A percentile compares a stretch with the other conserved stretches of the same genome.
These are phyloP conservation scores for Cladophialophora chaetospira DNA, from an alignment of 2,329 filamentous ascomycete genomes.

Conservation along the genomic window DNA sequence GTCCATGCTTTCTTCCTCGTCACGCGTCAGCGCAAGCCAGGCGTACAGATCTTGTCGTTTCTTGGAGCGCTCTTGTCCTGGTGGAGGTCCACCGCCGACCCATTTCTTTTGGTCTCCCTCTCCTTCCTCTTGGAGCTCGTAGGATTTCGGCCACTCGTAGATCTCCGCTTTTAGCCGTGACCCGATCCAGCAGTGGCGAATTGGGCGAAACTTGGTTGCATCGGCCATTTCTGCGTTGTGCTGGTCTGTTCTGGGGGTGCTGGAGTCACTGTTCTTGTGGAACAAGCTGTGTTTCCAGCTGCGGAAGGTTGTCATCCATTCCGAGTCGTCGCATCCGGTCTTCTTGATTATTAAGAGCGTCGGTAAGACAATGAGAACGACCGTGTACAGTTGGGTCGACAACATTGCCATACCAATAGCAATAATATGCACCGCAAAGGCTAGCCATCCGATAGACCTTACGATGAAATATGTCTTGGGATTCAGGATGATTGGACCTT, in stretches of 20 bases:
- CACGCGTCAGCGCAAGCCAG: slow-evolving; percentile 22
- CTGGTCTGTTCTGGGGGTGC: background rate
- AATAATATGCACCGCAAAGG: slow-evolving; percentile 28
- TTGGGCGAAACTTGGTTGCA: slow-evolving; percentile 1
- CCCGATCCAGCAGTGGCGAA: slow-evolving; percentile 23
- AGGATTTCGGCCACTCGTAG: slow-evolving; percentile 25
- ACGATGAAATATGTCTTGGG: slow-evolving; percentile 17
- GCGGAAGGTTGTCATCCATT: slow-evolving; percentile 16
- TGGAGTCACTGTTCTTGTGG: background rate
- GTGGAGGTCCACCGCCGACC: background rate
- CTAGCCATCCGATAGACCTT: slow-evolving; percentile 26
- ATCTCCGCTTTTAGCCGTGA: slow-evolving; percentile 26
- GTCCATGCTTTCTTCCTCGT: slow-evolving; percentile 28
- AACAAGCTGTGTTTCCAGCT: slow-evolving; percentile 6
- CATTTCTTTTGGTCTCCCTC: background rate
- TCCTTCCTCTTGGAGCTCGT: slow-evolving; percentile 15
- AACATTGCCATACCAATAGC: slow-evolving; percentile 26
- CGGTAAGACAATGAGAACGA: slow-evolving; percentile 25
- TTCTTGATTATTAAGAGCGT: slow-evolving; percentile 22
- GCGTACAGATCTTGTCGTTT: slow-evolving; percentile 29
- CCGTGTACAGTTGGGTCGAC: slow-evolving; percentile 25
- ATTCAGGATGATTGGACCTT: slow-evolving; percentile 13
- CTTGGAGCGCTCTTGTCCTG: slow-evolving; percentile 12
- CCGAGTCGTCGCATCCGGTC: slow-evolving; percentile 27
- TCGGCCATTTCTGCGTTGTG: background rate